Evolutionary conservation across 108 stramenopile genomes (phyloP).

Genomic region (Cyclotella kingstonii): DNA sequence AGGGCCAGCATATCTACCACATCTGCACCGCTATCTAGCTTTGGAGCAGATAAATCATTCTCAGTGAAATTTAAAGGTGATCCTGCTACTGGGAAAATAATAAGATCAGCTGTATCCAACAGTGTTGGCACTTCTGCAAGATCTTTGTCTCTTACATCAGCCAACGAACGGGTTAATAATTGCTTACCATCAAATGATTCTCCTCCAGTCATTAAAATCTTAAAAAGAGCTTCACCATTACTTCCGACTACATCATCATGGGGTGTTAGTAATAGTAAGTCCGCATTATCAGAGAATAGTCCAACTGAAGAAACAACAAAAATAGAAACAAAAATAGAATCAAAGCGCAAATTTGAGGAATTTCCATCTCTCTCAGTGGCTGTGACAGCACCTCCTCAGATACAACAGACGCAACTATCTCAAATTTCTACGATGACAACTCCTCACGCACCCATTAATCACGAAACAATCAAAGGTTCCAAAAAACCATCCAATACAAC

Average conservation of each 20-base stretch:
- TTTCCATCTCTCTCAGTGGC: constrained; percentile 2
- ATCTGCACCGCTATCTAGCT: too few relatives aligned
- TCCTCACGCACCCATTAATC: background rate
- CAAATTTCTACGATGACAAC: background rate
- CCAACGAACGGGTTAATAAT: background rate
- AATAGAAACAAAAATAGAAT: background rate
- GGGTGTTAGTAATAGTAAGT: constrained; percentile 3
- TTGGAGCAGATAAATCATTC: too few relatives aligned
- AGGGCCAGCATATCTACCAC: too few relatives aligned
- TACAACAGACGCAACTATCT: background rate
- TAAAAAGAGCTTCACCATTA: background rate
- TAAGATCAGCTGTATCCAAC: too few relatives aligned
- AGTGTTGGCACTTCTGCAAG: too few relatives aligned
- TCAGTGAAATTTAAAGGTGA: too few relatives aligned
- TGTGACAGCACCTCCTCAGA: background rate
- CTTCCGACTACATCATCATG: constrained; percentile 5
- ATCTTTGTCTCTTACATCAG: background rate
- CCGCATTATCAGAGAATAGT: background rate
- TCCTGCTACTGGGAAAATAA: too few relatives aligned
- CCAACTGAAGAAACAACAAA: background rate
- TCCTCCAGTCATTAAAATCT: background rate
- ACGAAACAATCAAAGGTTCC: constrained; percentile 10
- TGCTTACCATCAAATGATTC: background rate
- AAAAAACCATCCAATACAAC: constrained; percentile 6
- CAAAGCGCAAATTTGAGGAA: background rate